phyloP scores from a whole-genome alignment of 768 basidiomycete genomes.

The Termitomyces bulborhizus region DNA sequence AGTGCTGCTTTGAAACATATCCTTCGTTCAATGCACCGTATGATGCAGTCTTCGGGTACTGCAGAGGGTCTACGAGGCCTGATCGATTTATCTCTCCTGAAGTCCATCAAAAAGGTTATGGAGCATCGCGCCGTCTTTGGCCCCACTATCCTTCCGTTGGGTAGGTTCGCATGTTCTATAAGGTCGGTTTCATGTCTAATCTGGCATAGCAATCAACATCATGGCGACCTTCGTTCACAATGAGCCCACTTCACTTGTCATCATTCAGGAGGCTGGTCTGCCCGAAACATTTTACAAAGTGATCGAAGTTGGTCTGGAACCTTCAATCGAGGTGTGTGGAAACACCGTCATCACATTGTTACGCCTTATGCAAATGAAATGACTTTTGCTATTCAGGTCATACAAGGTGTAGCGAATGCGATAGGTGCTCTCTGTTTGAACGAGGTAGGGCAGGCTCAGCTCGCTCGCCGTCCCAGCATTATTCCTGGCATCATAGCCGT shows the following conservation, averaged over 20 bases:
- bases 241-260: slow-evolving; percentile 88
- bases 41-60: slow-evolving; percentile 95
- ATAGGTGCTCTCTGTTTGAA: slow-evolving; percentile 96
- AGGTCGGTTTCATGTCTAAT: slow-evolving; percentile 5
- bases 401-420: slow-evolving; percentile 91
- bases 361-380: neutral
- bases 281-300: slow-evolving; percentile 87
- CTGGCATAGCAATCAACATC: slow-evolving; percentile 73
- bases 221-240: slow-evolving; percentile 98
- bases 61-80: slow-evolving; percentile 92
- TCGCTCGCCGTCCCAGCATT: slow-evolving; percentile 70
- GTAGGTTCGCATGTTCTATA: slow-evolving; percentile 35
- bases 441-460: slow-evolving; percentile 77
- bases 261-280: slow-evolving; percentile 88
- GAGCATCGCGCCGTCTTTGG: slow-evolving; percentile 81
- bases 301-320: slow-evolving; percentile 79
- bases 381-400: slow-evolving; percentile 45
- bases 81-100: slow-evolving; percentile 83
- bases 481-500: slow-evolving; percentile 82
- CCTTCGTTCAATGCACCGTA: slow-evolving; percentile 87
- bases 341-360: neutral
- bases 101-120: slow-evolving; percentile 85
- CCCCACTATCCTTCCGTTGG: slow-evolving; percentile 76
- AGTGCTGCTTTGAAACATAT: slow-evolving; percentile 86
- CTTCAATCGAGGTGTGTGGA: slow-evolving; percentile 69